Evolutionary conservation across 164 flowering plant species (phyloP).

Genomic region (Vitis rupestris): DNA sequence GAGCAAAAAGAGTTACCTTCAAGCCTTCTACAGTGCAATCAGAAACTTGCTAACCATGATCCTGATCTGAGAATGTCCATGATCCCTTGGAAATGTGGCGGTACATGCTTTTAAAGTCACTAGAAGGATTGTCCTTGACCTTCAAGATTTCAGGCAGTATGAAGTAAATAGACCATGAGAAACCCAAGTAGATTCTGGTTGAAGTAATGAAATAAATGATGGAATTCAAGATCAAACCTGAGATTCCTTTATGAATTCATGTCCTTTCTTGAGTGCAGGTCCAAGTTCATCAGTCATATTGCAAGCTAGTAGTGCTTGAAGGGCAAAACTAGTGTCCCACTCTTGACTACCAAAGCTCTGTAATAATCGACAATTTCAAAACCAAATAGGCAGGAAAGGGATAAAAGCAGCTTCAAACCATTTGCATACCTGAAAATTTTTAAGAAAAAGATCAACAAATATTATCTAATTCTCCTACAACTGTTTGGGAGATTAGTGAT

Average conservation of each 20-base stretch:
- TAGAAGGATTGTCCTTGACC: conserved; percentile 52
- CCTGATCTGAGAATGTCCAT: conserved; percentile 64
- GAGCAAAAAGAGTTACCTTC: conserved; percentile 26
- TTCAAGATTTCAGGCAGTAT: background rate
- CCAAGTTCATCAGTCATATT: conserved; percentile 30
- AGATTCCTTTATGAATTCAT: too few species aligned
- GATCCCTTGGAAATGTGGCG: conserved; percentile 63
- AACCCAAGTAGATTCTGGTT: too few species aligned
- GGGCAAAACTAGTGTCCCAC: conserved; percentile 38
- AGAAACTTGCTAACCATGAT: conserved; percentile 72
- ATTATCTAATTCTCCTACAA: too few species aligned
- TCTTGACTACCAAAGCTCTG: conserved; percentile 42
- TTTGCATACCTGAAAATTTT: conserved; percentile 5
- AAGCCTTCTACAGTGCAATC: conserved; percentile 66
- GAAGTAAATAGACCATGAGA: too few species aligned
- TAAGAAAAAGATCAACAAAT: background rate
- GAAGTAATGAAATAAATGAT: too few species aligned
- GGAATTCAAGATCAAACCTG: too few species aligned
- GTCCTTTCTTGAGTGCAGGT: background rate
- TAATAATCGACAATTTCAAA: conserved; percentile 26
- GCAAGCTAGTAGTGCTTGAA: conserved; percentile 40
- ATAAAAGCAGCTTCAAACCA: too few species aligned
- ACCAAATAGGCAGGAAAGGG: background rate
- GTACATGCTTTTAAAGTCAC: conserved; percentile 46
- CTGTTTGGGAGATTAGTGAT: too few species aligned